These are phyloP conservation scores for Agaricus subrufescens DNA, from an alignment of 768 basidiomycete genomes.

Conservation along the genomic window DNA sequence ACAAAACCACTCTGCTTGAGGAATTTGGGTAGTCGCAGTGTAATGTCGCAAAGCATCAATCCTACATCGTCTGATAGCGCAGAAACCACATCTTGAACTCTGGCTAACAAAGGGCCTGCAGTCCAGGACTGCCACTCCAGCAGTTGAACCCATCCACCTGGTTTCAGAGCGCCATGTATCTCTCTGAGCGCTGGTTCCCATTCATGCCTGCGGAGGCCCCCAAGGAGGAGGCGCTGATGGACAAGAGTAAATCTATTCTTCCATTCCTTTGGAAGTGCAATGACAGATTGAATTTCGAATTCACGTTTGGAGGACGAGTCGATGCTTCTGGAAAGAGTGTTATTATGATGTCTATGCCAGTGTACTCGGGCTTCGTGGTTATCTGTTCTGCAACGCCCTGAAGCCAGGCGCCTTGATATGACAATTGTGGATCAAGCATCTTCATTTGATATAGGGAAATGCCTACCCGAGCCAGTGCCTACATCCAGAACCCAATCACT, in stretches of 20 bases:
- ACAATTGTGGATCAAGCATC: too few species aligned
- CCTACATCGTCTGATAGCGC: background rate
- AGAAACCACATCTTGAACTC: background rate
- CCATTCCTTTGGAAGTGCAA: constrained; percentile 5
- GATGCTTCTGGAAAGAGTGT: constrained; percentile 1
- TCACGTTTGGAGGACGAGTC: background rate
- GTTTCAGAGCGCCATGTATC: background rate
- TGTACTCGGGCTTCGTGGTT: background rate
- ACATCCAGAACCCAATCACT: too few species aligned
- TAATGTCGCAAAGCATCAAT: background rate
- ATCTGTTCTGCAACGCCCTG: background rate
- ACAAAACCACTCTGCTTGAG: background rate
- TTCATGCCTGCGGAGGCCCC: background rate
- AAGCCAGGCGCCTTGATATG: background rate
- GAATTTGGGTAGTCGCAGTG: background rate
- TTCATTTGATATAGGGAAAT: too few species aligned
- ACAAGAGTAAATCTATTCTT: constrained; percentile 6
- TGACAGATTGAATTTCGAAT: constrained; percentile 4
- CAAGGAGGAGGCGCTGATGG: constrained; percentile 6
- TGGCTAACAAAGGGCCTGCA: background rate
- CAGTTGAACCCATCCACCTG: constrained; percentile 3
- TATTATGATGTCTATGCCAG: constrained; percentile 2
- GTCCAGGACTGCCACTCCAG: background rate
- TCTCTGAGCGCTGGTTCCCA: constrained; percentile 5
- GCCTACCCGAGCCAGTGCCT: too few species aligned